Conservation (phyloP, 768 basidiomycete species). For the Boletus sp. region DNA sequence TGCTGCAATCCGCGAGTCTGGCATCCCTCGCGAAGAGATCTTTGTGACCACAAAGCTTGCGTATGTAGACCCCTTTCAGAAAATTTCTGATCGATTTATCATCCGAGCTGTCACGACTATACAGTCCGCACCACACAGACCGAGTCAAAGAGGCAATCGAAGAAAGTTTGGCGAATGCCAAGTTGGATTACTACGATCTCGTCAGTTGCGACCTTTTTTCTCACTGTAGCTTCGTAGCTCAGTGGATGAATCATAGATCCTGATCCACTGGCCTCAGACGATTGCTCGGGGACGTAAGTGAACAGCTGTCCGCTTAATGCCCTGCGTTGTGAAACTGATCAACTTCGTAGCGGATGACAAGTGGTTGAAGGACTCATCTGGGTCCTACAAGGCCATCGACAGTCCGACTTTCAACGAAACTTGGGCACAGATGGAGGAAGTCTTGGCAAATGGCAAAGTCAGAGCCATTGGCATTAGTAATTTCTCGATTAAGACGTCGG, state of each 20-base stretch:
- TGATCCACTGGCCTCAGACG: conserved; percentile 4
- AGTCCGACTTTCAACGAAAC: conserved; percentile 2
- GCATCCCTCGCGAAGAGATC: conserved; percentile 43
- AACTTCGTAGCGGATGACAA: background rate
- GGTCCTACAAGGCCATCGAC: background rate
- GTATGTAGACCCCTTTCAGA: conserved; percentile 15
- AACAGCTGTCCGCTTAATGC: background rate
- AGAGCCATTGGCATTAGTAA: conserved; percentile 42
- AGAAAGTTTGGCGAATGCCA: conserved; percentile 40
- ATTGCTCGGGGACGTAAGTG: conserved; percentile 1
- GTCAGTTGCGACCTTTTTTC: conserved; percentile 6
- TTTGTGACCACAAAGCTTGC: conserved; percentile 54
- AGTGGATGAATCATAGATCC: background rate
- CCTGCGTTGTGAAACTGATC: background rate
- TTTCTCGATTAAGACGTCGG: conserved; percentile 36
- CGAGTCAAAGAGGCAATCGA: conserved; percentile 43
- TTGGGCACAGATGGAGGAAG: conserved; percentile 11
- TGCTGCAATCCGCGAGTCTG: conserved; percentile 43
- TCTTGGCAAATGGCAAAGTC: conserved; percentile 21
- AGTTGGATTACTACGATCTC: conserved; percentile 50
- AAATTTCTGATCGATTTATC: background rate
- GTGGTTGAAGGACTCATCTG: background rate
- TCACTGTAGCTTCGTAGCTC: background rate
- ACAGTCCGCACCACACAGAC: conserved; percentile 25
- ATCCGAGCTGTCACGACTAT: background rate